Base-by-base conservation (phyloP, 2,329 filamentous ascomycete species). In the Fusarium subtropicale region DNA sequence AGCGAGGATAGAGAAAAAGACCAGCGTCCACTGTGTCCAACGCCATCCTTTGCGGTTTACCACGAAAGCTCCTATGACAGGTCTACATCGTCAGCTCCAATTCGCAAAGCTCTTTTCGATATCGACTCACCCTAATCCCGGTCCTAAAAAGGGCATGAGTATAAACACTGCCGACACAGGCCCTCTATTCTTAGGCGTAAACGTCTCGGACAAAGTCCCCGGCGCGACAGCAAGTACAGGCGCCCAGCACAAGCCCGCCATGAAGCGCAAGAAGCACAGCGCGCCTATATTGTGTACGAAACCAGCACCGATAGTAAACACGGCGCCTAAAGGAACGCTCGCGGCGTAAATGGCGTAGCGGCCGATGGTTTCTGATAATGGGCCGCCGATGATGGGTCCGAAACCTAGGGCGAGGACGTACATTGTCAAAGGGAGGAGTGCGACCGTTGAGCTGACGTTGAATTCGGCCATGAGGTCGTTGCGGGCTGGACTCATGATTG, bases 391-490 rank as follows among this genome's bases (percentile, higher is more conserved):
- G 51, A 90, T 78, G 9, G 89, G 89, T 0, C 88, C 89, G 18
- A 90, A 79, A 5, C 80, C 87, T 1, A 91, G 81, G 1, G 88
- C 88, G 12, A 90, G 77, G 8, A 88, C 84, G 74, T 89, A 91
- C 8, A 89, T 75, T 0, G 88, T 85, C 1, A 91, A 76, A 0
- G 86, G 85, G 1, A 91, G 77, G n/a, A 91, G 79, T 1, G 88
- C 85, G 10, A 83, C 81, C 2, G 86, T 89, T 50, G 82, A 81
- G 16, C 81, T 82, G 15, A 90, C 81, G 45, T 81, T 68, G 74
- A 91, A 91, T 9, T 86, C 80, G 1, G 73, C 41, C 77, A 84
- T 84, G 8, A 91, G 74, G 5, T 85, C 30, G 2, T 28, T 34
- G 1, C 71, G 71, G 16, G 73, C 73, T 1, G 68, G 47, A 16